phyloP scores from a whole-genome alignment of 1,139 yeast species.

The Groenewaldozyma auringiensis region DNA sequence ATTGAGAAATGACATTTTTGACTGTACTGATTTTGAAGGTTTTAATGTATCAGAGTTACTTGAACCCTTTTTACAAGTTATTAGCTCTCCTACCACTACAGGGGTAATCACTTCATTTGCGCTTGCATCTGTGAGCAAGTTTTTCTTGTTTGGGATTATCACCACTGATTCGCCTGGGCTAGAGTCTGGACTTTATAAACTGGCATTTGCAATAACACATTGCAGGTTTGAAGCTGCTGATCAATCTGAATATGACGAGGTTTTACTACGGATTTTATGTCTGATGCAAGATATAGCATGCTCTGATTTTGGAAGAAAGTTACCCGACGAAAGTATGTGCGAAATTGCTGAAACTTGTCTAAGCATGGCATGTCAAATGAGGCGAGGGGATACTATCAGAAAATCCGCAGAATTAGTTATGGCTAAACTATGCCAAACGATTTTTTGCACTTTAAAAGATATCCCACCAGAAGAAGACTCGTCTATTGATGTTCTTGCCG shows the following conservation, averaged over 20 bases:
- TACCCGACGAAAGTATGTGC: constrained; percentile 76
- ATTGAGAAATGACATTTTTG: constrained; percentile 61
- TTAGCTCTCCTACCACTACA: constrained; percentile 76
- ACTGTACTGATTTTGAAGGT: constrained; percentile 43
- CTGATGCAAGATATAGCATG: constrained; percentile 60
- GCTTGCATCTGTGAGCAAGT: constrained; percentile 64
- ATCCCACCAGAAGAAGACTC: constrained; percentile 26
- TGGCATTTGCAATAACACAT: constrained; percentile 75
- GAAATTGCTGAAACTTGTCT: constrained; percentile 90
- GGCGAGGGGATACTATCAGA: constrained; percentile 83
- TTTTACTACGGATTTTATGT: constrained; percentile 71
- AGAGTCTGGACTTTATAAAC: constrained; percentile 43
- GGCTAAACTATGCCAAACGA: constrained; percentile 52
- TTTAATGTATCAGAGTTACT: constrained; percentile 68
- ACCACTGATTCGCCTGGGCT: constrained; percentile 42
- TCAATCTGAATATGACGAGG: constrained; percentile 88
- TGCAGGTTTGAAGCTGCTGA: constrained; percentile 96
- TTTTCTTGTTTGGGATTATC: constrained; percentile 54
- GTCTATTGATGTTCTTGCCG: background rate
- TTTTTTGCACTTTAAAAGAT: constrained; percentile 53
- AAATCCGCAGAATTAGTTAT: constrained; percentile 86
- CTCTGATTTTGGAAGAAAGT: constrained; percentile 53
- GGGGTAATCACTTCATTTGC: constrained; percentile 83
- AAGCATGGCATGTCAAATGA: constrained; percentile 86
- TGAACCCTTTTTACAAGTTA: constrained; percentile 81